These are phyloP conservation scores for Ogataea wickerhamii DNA, from an alignment of 805 yeast species.

Conservation along the genomic window DNA sequence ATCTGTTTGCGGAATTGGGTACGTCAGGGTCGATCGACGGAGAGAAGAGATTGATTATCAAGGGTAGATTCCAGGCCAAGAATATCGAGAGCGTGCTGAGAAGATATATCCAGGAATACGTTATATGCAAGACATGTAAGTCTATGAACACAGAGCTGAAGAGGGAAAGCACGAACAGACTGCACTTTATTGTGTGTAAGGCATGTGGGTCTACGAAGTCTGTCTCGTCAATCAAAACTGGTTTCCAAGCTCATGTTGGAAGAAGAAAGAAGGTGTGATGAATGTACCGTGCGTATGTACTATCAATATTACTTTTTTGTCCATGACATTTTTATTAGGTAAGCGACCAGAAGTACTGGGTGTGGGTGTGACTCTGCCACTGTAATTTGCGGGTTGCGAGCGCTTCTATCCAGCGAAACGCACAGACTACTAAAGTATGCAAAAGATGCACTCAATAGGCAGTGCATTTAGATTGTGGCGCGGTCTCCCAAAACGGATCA, in stretches of 20 bases:
- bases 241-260: slow-evolving; percentile 98
- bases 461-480: too few species aligned
- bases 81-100: slow-evolving; percentile 95
- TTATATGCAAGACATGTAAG: slow-evolving; percentile 98
- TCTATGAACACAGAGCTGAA: slow-evolving; percentile 93
- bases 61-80: slow-evolving; percentile 97
- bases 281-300: too few species aligned
- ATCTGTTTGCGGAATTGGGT: slow-evolving; percentile 97
- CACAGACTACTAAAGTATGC: too few species aligned
- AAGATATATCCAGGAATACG: slow-evolving; percentile 95
- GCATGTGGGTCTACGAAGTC: slow-evolving; percentile 98
- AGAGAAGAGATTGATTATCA: slow-evolving; percentile 91
- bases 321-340: too few species aligned
- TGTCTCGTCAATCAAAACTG: slow-evolving; percentile 95
- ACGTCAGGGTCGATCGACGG: slow-evolving; percentile 99
- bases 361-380: too few species aligned
- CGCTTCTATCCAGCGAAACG: too few species aligned
- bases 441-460: too few species aligned
- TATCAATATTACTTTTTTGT: too few species aligned
- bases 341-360: too few species aligned
- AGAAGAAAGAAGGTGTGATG: slow-evolving; percentile 65
- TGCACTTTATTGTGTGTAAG: slow-evolving; percentile 95
- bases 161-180: slow-evolving; percentile 94
- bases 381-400: too few species aligned
- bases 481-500: too few species aligned